A percentile compares a stretch with the other conserved stretches of the same genome.
Conservation (phyloP, 2,329 filamentous ascomycete genomes). For the Aschersonia sp. region DNA sequence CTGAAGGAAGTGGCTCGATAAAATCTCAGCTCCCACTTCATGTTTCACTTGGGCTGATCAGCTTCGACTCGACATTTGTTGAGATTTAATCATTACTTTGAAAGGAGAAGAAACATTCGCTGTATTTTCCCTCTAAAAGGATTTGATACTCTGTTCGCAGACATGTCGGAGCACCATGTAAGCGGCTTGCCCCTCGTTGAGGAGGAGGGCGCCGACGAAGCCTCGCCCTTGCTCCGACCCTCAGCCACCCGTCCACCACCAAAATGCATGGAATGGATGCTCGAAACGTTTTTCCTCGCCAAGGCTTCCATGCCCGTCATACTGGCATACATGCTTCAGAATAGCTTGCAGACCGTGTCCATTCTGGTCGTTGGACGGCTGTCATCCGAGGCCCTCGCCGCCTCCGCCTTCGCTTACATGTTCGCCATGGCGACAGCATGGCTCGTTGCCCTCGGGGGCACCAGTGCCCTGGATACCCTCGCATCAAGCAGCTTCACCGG, state of each 20-base stretch:
- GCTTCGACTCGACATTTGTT: too few relatives aligned
- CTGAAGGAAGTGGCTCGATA: too few relatives aligned
- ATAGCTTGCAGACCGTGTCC: conserved; percentile 69
- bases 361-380: conserved; percentile 70
- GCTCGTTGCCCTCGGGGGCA: conserved; percentile 75
- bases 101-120: too few relatives aligned
- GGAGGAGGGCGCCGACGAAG: neutral
- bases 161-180: neutral
- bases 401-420: conserved; percentile 83
- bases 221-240: neutral
- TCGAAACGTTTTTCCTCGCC: conserved; percentile 32
- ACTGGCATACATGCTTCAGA: conserved; percentile 72
- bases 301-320: conserved; percentile 58
- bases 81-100: too few relatives aligned
- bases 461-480: conserved; percentile 74
- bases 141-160: too few relatives aligned
- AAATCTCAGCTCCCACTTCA: too few relatives aligned
- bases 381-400: conserved; percentile 66
- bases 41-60: too few relatives aligned
- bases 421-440: conserved; percentile 83
- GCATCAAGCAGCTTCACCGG: conserved; percentile 74
- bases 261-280: conserved; percentile 8
- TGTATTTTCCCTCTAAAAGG: too few relatives aligned
- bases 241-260: neutral
- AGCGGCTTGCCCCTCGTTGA: neutral